phyloP scores from a whole-genome alignment of 2,329 filamentous ascomycete species.

The Colletotrichum scovillei region DNA sequence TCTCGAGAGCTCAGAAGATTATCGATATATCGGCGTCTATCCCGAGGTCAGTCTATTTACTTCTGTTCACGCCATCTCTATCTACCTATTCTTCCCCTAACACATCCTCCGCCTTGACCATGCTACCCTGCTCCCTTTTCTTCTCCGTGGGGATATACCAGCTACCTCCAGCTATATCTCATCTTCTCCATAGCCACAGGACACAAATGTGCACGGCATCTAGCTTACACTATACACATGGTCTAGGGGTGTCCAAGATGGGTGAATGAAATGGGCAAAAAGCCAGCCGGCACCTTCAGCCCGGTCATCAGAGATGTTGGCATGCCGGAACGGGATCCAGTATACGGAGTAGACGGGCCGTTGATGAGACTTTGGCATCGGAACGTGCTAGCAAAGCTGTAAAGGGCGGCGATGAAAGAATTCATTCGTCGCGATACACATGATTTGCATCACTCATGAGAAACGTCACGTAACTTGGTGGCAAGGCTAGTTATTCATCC shows the following conservation, averaged over 20 bases:
- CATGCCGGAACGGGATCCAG: not conserved
- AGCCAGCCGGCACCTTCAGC: not conserved
- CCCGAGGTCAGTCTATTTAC: not conserved
- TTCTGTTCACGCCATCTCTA: not conserved
- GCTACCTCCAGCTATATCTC: accelerated
- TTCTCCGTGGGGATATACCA: no score
- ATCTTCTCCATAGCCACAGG: not conserved
- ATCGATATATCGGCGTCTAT: constrained; percentile 39
- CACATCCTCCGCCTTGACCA: no score
- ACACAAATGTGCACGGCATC: not conserved
- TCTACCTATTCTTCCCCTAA: not conserved
- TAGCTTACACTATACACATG: not conserved
- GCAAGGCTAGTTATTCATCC: not conserved
- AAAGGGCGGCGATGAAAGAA: not conserved
- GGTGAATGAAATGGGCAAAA: not conserved
- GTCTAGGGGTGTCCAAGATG: not conserved
- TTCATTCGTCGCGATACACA: not conserved
- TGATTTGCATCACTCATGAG: not conserved
- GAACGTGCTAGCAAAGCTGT: not conserved
- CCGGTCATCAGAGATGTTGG: not conserved
- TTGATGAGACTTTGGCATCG: not conserved
- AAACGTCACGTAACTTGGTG: not conserved
- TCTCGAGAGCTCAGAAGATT: constrained; percentile 21
- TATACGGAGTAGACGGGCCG: not conserved
- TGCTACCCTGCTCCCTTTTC: not conserved